Conservation (phyloP, 2,329 filamentous ascomycete genomes). For the Esteya vermicola region DNA sequence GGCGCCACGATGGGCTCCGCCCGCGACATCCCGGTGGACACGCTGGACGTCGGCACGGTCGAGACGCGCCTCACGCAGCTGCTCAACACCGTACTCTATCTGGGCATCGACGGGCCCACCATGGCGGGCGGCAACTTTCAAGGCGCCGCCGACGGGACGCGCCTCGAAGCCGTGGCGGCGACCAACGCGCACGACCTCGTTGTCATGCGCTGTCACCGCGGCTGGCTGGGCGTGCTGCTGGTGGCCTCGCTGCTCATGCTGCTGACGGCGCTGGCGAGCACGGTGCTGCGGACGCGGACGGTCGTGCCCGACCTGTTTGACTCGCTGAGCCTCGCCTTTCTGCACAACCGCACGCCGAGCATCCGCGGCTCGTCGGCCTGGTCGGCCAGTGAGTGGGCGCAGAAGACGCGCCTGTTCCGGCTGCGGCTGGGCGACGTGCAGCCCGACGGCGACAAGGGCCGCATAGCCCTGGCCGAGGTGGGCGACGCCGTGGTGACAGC, state of each 20-base stretch:
- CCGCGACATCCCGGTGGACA: not conserved
- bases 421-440: not conserved
- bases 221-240: slow-evolving; percentile 4
- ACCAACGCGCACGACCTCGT: not conserved
- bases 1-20: too few species aligned
- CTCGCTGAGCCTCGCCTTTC: slow-evolving; percentile 2
- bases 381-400: not conserved
- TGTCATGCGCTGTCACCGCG: slow-evolving; percentile 1
- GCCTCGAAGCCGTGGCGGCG: not conserved
- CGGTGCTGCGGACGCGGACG: not conserved
- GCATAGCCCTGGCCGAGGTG: not conserved
- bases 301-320: slow-evolving; percentile 6
- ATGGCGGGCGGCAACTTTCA: slow-evolving; percentile 3
- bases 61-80: slow-evolving; percentile 4
- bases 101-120: not conserved
- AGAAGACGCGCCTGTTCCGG: not conserved
- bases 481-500: not conserved
- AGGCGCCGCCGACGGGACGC: not conserved
- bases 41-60: not conserved
- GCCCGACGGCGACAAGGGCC: not conserved
- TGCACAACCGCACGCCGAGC: slow-evolving; percentile 1
- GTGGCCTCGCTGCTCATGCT: not conserved
- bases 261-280: not conserved
- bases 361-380: not conserved
- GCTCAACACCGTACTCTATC: slow-evolving; percentile 4